Evolutionary conservation across 495 filamentous ascomycete species (phyloP), one percentile per base, ranked within the genome.

Genomic region (Neurospora hispaniola): DNA sequence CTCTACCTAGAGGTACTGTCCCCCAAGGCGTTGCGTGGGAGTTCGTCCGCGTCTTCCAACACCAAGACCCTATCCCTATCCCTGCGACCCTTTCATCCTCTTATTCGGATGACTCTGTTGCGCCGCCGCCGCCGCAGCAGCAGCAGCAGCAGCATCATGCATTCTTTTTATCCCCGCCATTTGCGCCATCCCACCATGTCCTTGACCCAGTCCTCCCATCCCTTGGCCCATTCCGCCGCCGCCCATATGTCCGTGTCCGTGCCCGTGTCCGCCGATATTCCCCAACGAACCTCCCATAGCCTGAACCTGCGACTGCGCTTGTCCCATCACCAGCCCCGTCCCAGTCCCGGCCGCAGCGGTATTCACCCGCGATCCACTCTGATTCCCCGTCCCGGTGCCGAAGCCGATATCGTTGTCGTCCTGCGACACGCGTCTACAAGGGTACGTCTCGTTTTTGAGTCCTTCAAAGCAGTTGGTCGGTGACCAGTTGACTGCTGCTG

Each of bases 371-470:
- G 97, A 76, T 3, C 93, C 96, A 74, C 92, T 94, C 68, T 94
- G 86, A 82, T 98, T 98, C 20, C 48, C 48, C 1, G 48, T 59
- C 3, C 48, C 48, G 2, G 93, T 94, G n/a, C 89, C 88, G 0
- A 91, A 92, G 5, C 92, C 86, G 71, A 98, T 97, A 81, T 98
- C 96, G 78, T 96, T 96, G 78, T 97, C 94, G 76, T 98, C 96
- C 77, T 95, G 91, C 70, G 90, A 96, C 7, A 99, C 94, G 54
- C 93, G 88, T 3, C 96, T 89, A 77, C 92, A 89, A 3, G 96
- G 96, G 82, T 99, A 99, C 0, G 27, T 16, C 78, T 96, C 91
- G 73, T 87, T 88, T 78, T 91, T 91, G 69, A 93, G 85, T 0
- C 94, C 93, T 77, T 97, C 93, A 76, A 99, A 99, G 79, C 96